Conservation (phyloP, 1,139 yeast genomes). For the Yamadazyma songkhlaensis region DNA sequence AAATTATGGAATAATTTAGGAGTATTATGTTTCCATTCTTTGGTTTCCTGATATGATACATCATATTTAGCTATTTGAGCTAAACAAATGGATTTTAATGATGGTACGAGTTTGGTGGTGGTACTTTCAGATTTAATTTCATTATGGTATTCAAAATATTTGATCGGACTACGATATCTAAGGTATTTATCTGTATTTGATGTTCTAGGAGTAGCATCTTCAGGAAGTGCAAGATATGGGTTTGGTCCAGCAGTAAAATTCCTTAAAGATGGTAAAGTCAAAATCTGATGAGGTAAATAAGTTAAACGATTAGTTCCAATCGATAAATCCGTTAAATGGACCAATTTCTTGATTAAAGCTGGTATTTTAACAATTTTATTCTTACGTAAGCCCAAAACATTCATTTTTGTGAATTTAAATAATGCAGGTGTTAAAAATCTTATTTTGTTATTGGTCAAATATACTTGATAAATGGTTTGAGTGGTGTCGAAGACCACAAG, state of each 20-base stretch:
- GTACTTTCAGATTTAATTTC: conserved; percentile 1
- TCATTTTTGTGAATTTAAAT: conserved; percentile 40
- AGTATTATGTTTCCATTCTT: conserved; percentile 37
- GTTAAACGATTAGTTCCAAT: conserved; percentile 37
- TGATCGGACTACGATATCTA: conserved; percentile 26
- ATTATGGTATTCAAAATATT: conserved; percentile 13
- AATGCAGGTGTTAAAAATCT: conserved; percentile 33
- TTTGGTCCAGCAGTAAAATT: conserved; percentile 46
- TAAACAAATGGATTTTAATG: conserved; percentile 35
- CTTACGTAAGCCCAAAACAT: conserved; percentile 41
- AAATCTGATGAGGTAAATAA: conserved; percentile 35
- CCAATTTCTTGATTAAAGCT: conserved; percentile 30
- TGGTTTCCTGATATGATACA: conserved; percentile 44
- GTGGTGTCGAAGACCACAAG: conserved; percentile 35
- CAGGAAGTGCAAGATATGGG: conserved; percentile 31
- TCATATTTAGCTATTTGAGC: conserved; percentile 39
- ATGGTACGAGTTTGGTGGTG: conserved; percentile 17
- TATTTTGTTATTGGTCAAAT: conserved; percentile 36
- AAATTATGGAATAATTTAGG: conserved; percentile 34
- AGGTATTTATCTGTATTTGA: conserved; percentile 10
- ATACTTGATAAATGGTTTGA: conserved; percentile 33
- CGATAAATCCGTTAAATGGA: conserved; percentile 35
- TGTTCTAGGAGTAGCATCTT: conserved; percentile 23
- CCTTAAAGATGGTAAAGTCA: conserved; percentile 26
- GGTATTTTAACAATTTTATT: conserved; percentile 37